Percentiles rank a stretch among this genome's conserved stretches.
phyloP scores from a whole-genome alignment of 371 early-diverging fungal genomes.

The Circinella minor region DNA sequence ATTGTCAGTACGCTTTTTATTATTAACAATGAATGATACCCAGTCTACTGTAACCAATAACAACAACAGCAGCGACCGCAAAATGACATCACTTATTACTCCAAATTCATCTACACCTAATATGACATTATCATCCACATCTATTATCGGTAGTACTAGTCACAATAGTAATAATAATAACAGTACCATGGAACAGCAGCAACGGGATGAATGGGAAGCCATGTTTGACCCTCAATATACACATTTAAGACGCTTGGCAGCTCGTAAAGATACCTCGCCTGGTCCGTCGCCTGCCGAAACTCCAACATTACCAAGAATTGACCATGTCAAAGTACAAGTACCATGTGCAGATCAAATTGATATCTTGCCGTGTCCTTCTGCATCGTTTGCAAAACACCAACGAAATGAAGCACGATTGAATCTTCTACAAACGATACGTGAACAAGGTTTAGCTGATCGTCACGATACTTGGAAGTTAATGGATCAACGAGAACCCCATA shows the following conservation, averaged over 20 bases:
- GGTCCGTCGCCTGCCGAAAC: slow-evolving; percentile 5
- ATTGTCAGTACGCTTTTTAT: too few species aligned
- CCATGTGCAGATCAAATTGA: slow-evolving; percentile 4
- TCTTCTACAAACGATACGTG: slow-evolving; percentile 17
- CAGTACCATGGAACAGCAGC: background rate
- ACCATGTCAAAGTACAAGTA: background rate
- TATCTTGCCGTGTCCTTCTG: slow-evolving; percentile 11
- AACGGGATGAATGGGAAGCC: slow-evolving; percentile 23
- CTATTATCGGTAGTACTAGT: background rate
- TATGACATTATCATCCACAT: slow-evolving; percentile 5
- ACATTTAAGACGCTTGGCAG: background rate
- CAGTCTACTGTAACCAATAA: background rate
- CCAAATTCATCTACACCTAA: slow-evolving; percentile 9
- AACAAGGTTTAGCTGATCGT: slow-evolving; percentile 8
- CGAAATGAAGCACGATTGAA: slow-evolving; percentile 8
- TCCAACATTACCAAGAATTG: slow-evolving; percentile 17
- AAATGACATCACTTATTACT: background rate
- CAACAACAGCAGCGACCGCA: background rate
- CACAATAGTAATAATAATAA: too few species aligned
- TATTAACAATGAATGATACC: background rate
- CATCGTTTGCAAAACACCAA: slow-evolving; percentile 5
- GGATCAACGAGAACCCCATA: background rate
- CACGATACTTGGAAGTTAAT: slow-evolving; percentile 3
- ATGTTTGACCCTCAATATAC: slow-evolving; percentile 24
- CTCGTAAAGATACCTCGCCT: slow-evolving; percentile 6